These are phyloP conservation scores for Jasminum sambac DNA, from an alignment of 257 asterid species.

Conservation along the genomic window DNA sequence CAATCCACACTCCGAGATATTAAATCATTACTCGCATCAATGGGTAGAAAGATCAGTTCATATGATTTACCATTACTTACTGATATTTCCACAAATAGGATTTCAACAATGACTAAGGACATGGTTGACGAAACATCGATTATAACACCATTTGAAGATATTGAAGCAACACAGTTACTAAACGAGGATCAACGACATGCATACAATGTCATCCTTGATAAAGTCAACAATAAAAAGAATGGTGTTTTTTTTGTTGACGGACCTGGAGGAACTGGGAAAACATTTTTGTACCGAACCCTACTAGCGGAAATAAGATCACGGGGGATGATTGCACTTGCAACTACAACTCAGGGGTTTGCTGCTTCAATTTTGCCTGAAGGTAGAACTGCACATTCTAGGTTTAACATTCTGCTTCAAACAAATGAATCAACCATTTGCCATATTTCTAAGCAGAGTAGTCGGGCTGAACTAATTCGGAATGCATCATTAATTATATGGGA, in stretches of 20 bases:
- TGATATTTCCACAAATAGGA: too few species aligned
- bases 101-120: too few species aligned
- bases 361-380: slow-evolving; percentile 7
- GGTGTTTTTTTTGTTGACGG: slow-evolving; percentile 8
- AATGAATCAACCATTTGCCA: not conserved
- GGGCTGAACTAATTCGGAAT: not conserved
- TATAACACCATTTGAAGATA: not conserved
- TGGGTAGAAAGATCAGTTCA: too few species aligned
- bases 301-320: not conserved
- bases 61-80: too few species aligned
- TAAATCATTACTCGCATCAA: too few species aligned
- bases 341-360: not conserved
- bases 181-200: not conserved
- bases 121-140: not conserved
- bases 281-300: slow-evolving; percentile 2
- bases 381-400: slow-evolving; percentile 5
- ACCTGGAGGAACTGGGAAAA: slow-evolving; percentile 3
- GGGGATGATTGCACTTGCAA: slow-evolving; percentile 15
- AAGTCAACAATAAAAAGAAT: not conserved
- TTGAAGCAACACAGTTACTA: not conserved
- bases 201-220: not conserved
- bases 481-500: slow-evolving; percentile 11
- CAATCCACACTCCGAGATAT: too few species aligned
- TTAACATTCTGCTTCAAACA: slow-evolving; percentile 12
- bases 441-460: not conserved